These are phyloP conservation scores for Lotus japonicus DNA, from an alignment of 306 rosid species.

Conservation along the genomic window DNA sequence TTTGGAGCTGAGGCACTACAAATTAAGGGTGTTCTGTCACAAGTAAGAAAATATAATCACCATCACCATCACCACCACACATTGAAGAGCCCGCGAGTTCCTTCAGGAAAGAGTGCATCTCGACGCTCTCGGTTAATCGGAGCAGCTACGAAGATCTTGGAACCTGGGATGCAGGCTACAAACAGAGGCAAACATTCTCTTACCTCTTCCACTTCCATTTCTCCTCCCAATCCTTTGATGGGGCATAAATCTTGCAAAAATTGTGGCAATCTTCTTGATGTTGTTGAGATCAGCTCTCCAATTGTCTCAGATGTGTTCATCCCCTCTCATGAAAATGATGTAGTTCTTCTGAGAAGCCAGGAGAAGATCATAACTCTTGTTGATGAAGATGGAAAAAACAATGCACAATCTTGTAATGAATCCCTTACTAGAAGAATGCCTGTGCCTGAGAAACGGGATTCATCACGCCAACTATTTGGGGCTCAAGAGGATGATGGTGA, in stretches of 20 bases:
- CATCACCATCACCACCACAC: conserved; percentile 28
- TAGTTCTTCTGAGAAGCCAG: conserved; percentile 28
- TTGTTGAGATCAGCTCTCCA: conserved; percentile 22
- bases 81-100: conserved; percentile 49
- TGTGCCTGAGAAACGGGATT: conserved; percentile 28
- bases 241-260: conserved; percentile 44
- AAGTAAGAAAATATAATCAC: conserved; percentile 40
- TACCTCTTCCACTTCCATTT: conserved; percentile 34
- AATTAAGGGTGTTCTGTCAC: conserved; percentile 56
- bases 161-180: conserved; percentile 64
- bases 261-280: conserved; percentile 42
- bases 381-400: conserved; percentile 25
- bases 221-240: conserved; percentile 25
- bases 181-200: conserved; percentile 47
- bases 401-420: conserved; percentile 8
- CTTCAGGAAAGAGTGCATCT: conserved; percentile 39
- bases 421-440: conserved; percentile 24
- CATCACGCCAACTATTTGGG: conserved; percentile 23
- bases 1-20: conserved; percentile 62
- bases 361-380: conserved; percentile 18
- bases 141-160: conserved; percentile 70
- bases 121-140: conserved; percentile 60
- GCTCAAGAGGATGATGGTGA: conserved; percentile 13
- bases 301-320: conserved; percentile 28
- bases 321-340: conserved; percentile 32